Evolutionary conservation across 164 flowering plant genomes (phyloP), one percentile per base, ranked within the genome.

Genomic region (Umbellularia californica): DNA sequence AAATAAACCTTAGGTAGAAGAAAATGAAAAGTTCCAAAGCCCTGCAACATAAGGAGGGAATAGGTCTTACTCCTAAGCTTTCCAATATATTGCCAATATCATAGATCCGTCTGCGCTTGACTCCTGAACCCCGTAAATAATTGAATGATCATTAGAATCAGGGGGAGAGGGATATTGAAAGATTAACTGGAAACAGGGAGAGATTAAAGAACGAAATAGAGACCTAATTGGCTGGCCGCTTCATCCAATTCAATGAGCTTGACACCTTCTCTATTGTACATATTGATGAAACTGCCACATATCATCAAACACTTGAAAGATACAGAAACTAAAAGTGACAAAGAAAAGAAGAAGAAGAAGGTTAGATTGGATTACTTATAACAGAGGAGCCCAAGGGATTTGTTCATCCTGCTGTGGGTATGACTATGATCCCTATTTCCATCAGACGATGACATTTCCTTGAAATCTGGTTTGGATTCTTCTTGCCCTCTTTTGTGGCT

Each of bases 61-160:
- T 55, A 3, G 20, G 69, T 52, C 92, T 84, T 75, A 94, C 99
- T 58, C 99, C 99, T 75, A 96, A 87, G 70, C 99, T 92, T 76
- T 96, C 99, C 76, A 96, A 77, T 1, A 96, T 96, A 81, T 96
- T 96, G 63, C 94, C 99, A 19, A 96, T 92, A 68, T 96, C 99
- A 47, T 96, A 96, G 82, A 96, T 94, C 88, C 99, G 85, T 55
- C 99, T 82, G 81, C 99, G 87, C 84, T 96, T 97, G 30, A 96
- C 99, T 1, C 98, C 99, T 96, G 81, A 55, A 83, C 35, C 20
- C 14, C 67, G 17, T 20, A 19, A 12, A 60, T 19, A 51, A 23
- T 28, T 12, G 24, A 35, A 30, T 12, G 20, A 69, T 69, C 55
- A 3, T 55, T 0, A 69, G 25, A 22, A 25, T 67, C 28, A 51